Conservation (phyloP, 2,329 filamentous ascomycete genomes). For the Diaporthe australafricana region DNA sequence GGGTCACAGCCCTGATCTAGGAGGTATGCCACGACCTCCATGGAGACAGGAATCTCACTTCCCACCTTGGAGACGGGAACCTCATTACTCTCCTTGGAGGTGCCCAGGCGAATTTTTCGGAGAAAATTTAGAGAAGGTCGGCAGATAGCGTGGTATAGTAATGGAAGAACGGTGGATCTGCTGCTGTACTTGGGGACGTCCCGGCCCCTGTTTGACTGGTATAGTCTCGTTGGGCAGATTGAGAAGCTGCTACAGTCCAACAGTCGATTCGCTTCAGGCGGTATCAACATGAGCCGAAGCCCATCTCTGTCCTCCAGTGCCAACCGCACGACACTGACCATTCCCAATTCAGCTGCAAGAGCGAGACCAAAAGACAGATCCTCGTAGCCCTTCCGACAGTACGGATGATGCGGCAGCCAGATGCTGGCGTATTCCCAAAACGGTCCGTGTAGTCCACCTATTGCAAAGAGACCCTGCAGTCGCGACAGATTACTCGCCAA, state of each 20-base stretch:
- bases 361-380: background rate
- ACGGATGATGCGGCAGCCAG: background rate
- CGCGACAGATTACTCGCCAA: background rate
- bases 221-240: background rate
- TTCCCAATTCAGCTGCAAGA: background rate
- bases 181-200: too few species aligned
- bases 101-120: too few species aligned
- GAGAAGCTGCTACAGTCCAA: background rate
- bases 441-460: accelerated
- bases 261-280: background rate
- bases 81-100: background rate
- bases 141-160: background rate
- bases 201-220: background rate
- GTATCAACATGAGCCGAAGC: background rate
- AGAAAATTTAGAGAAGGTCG: background rate
- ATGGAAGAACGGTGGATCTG: background rate
- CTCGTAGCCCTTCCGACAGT: background rate
- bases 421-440: accelerated
- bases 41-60: background rate
- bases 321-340: background rate
- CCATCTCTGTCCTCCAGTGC: background rate
- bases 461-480: background rate
- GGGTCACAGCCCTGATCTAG: background rate
- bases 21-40: background rate
- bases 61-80: too few species aligned